A percentile compares a stretch with the other conserved stretches of the same genome.
phyloP scores from a whole-genome alignment of 2,329 filamentous ascomycete species.

The Plectosphaerella cucumerina region DNA sequence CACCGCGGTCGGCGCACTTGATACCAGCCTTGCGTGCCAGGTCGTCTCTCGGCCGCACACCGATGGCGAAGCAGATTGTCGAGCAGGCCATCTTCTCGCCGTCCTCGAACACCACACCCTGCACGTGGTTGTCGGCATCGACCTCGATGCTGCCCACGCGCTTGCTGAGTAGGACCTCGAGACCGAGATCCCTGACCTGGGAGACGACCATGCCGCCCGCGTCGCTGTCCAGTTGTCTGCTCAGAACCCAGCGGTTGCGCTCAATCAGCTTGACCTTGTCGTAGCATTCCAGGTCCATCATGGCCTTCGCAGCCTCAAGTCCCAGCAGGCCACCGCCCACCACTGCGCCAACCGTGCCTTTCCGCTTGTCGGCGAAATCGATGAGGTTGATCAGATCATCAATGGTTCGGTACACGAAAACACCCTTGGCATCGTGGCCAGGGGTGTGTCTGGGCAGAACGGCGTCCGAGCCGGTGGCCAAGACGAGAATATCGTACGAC shows the following conservation, averaged over 20 bases:
- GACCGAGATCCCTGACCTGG: constrained; percentile 71
- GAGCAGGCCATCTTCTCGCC: constrained; percentile 73
- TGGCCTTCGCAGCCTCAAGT: constrained; percentile 85
- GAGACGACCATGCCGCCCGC: constrained; percentile 79
- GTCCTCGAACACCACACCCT: constrained; percentile 75
- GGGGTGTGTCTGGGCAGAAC: constrained; percentile 68
- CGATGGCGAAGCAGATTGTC: constrained; percentile 86
- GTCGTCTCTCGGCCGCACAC: constrained; percentile 76
- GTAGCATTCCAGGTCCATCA: constrained; percentile 79
- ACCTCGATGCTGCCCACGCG: constrained; percentile 69
- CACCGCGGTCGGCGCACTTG: constrained; percentile 65
- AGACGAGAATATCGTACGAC: constrained; percentile 73
- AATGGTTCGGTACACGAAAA: constrained; percentile 88
- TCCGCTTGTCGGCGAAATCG: constrained; percentile 61
- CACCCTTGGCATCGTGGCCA: constrained; percentile 73
- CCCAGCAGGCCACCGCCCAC: constrained; percentile 83
- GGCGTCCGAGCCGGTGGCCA: constrained; percentile 85
- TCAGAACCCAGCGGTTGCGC: constrained; percentile 77
- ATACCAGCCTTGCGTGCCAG: constrained; percentile 68
- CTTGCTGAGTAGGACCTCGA: constrained; percentile 77
- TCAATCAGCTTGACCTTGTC: constrained; percentile 75
- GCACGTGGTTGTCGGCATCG: constrained; percentile 62
- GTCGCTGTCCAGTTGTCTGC: constrained; percentile 76
- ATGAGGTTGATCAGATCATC: constrained; percentile 77
- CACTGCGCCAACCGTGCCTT: constrained; percentile 67